These are phyloP conservation scores for Mucor irregularis DNA, from an alignment of 371 early-diverging fungal species.

Conservation along the genomic window DNA sequence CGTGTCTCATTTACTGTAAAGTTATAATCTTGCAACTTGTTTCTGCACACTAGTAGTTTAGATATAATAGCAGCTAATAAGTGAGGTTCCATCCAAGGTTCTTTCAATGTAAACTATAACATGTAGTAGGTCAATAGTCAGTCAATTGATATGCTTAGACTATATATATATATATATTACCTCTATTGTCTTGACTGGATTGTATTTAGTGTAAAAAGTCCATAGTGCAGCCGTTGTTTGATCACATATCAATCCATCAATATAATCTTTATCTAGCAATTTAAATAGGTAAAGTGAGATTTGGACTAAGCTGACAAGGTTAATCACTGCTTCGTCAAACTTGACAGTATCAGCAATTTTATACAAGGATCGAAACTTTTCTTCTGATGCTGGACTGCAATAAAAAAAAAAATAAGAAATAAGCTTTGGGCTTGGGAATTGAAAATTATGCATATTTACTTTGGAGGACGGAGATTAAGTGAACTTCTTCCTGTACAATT, in stretches of 20 bases:
- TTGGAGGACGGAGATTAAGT: slow-evolving; percentile 60
- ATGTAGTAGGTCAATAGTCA: too few relatives aligned
- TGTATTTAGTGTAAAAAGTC: slow-evolving; percentile 50
- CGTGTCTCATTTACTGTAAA: slow-evolving; percentile 40
- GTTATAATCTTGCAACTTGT: slow-evolving; percentile 59
- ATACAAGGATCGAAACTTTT: slow-evolving; percentile 65
- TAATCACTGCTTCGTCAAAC: slow-evolving; percentile 60
- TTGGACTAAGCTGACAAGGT: slow-evolving; percentile 56
- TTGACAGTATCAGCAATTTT: slow-evolving; percentile 56
- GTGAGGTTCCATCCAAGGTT: slow-evolving; percentile 63
- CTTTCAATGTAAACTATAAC: slow-evolving; percentile 32
- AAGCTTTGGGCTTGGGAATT: too few relatives aligned
- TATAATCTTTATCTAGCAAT: slow-evolving; percentile 44
- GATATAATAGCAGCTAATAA: slow-evolving; percentile 60
- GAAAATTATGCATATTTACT: too few relatives aligned
- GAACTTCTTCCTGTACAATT: slow-evolving; percentile 68
- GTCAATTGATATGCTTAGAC: too few relatives aligned
- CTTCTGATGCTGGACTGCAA: slow-evolving; percentile 63
- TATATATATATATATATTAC: slow-evolving; percentile 26
- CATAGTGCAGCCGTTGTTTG: slow-evolving; percentile 57
- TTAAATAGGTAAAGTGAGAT: slow-evolving; percentile 56
- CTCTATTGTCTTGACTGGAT: slow-evolving; percentile 50
- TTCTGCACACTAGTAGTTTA: slow-evolving; percentile 53
- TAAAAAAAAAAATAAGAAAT: background rate
- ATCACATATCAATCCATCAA: slow-evolving; percentile 65